A percentile compares a stretch with the other conserved stretches of the same genome.
Evolutionary conservation across 1,284 basidiomycete species (phyloP).

Genomic region (Leccinum fuscescens): DNA sequence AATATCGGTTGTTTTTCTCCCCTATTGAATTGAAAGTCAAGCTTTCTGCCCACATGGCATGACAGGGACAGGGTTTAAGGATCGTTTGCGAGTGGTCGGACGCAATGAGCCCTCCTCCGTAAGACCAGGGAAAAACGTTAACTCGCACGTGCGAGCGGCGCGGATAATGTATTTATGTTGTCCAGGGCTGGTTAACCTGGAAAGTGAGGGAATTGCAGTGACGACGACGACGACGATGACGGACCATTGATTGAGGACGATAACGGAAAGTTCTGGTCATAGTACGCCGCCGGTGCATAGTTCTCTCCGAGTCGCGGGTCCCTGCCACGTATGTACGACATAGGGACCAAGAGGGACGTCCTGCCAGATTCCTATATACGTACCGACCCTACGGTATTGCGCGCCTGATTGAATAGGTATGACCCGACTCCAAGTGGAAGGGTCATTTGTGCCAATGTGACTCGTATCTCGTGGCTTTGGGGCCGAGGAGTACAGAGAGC

Average conservation of each 20-base stretch:
- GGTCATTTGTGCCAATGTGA: neutral
- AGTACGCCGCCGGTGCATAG: neutral
- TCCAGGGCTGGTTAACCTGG: neutral
- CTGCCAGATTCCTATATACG: neutral
- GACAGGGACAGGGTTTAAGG: neutral
- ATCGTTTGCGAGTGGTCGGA: neutral
- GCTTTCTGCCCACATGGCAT: neutral
- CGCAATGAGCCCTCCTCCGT: neutral
- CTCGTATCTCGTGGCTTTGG: neutral
- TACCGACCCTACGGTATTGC: neutral
- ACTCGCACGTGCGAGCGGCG: neutral
- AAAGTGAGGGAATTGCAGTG: neutral
- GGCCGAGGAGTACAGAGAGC: neutral
- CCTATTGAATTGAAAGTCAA: neutral
- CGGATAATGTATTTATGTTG: neutral
- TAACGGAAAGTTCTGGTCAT: neutral
- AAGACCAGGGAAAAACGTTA: neutral
- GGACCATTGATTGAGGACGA: neutral
- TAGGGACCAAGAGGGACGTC: neutral
- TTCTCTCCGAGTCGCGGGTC: neutral
- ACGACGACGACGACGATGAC: neutral
- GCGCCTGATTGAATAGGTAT: neutral
- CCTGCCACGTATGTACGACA: neutral
- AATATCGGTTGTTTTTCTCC: neutral
- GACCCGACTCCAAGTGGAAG: neutral